phyloP scores from a whole-genome alignment of 768 basidiomycete genomes.

The Antrodiella citrinella region DNA sequence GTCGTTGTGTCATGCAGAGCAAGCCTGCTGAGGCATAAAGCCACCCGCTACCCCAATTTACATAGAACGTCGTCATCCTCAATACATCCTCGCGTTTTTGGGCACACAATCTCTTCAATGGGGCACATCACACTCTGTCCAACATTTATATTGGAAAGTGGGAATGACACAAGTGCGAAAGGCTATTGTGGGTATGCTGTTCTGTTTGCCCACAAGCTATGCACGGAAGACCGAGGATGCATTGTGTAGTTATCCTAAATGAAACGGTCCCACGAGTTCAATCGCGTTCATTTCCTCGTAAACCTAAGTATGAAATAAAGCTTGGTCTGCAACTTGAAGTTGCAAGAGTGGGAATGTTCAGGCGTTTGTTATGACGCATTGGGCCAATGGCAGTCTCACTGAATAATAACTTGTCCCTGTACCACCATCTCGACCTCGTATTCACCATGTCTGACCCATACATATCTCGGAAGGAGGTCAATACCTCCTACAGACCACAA shows the following conservation, averaged over 20 bases:
- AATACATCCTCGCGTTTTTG: background rate
- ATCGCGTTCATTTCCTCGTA: too few species aligned
- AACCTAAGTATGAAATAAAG: too few species aligned
- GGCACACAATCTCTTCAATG: background rate
- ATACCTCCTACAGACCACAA: conserved; percentile 30
- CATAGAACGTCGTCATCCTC: background rate
- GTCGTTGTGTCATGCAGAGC: background rate
- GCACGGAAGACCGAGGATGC: too few species aligned
- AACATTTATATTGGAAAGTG: too few species aligned
- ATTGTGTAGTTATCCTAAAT: too few species aligned
- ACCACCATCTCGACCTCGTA: conserved; percentile 1
- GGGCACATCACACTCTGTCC: too few species aligned
- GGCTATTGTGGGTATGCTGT: too few species aligned
- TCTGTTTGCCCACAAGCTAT: too few species aligned
- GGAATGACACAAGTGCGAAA: too few species aligned
- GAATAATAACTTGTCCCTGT: background rate
- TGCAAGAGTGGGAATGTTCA: background rate
- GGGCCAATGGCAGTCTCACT: background rate
- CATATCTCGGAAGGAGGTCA: conserved; percentile 24
- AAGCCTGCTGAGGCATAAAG: background rate
- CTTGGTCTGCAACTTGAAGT: too few species aligned
- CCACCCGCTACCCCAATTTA: background rate
- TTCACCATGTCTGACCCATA: conserved; percentile 28
- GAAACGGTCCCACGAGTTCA: too few species aligned
- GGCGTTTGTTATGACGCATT: background rate